A percentile compares a stretch with the other conserved stretches of the same genome.
Evolutionary conservation across 306 rosid species (phyloP).

Genomic region (Carpinus fangiana): DNA sequence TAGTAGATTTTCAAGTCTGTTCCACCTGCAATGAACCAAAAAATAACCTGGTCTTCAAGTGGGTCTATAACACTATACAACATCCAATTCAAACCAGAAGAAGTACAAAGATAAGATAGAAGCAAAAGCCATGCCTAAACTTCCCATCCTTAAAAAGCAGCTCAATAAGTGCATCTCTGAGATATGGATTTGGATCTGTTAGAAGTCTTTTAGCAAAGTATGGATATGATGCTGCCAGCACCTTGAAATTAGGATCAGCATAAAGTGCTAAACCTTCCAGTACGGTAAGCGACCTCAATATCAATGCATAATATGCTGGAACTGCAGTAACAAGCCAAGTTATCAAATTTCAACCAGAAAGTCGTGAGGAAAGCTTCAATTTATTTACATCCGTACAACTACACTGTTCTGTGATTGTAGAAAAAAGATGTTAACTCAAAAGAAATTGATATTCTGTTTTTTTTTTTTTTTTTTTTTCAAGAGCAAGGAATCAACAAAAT

Average conservation of each 20-base stretch:
- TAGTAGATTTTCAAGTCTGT: conserved; percentile 84
- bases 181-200: conserved; percentile 96
- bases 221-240: conserved; percentile 96
- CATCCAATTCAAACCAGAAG: conserved; percentile 20
- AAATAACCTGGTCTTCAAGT: conserved; percentile 37
- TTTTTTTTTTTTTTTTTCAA: no score
- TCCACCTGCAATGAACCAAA: conserved; percentile 67
- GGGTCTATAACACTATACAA: conserved; percentile 18
- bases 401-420: conserved; percentile 7
- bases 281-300: conserved; percentile 90
- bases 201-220: conserved; percentile 95
- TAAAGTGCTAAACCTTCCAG: conserved; percentile 92
- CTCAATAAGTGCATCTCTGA: conserved; percentile 92
- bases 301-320: conserved; percentile 92
- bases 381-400: conserved; percentile 19
- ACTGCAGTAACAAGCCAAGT: conserved; percentile 54
- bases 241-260: conserved; percentile 97
- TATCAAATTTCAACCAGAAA: conserved; percentile 34
- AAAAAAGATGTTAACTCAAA: conserved; percentile 13
- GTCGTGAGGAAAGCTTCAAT: conserved; percentile 15
- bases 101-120: conserved; percentile 17
- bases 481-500: background rate
- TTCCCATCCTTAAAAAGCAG: conserved; percentile 88
- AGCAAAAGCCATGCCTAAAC: conserved; percentile 62
- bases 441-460: conserved; percentile 1